These are phyloP conservation scores for Fraxinus albicans DNA, from an alignment of 305 asterid species.

Conservation along the genomic window DNA sequence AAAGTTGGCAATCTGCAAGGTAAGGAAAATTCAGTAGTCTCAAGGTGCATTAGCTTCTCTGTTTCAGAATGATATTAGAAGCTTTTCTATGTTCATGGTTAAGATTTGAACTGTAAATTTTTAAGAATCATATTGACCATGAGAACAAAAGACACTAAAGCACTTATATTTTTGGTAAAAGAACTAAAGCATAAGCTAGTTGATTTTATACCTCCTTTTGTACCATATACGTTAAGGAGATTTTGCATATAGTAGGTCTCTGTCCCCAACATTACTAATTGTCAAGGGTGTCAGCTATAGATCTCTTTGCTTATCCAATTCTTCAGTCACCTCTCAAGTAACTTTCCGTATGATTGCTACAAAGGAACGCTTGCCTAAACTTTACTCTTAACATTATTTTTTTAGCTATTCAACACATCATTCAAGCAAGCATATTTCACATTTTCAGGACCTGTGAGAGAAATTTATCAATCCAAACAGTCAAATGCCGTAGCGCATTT, in stretches of 20 bases:
- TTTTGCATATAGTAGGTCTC: not conserved
- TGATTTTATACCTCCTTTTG: not conserved
- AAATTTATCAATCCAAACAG: not conserved
- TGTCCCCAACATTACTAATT: not conserved
- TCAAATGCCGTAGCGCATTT: constrained; percentile 5
- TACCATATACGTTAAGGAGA: not conserved
- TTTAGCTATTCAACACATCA: not conserved
- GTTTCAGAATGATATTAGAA: not conserved
- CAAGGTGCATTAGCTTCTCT: not conserved
- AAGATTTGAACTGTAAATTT: not conserved
- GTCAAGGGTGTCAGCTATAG: not conserved
- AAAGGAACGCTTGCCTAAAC: not conserved
- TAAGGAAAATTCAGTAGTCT: not conserved
- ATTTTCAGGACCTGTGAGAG: not conserved
- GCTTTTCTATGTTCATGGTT: not conserved
- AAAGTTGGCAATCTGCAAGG: constrained; percentile 84
- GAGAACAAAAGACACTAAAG: not conserved
- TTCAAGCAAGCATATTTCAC: not conserved
- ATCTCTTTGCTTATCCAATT: not conserved
- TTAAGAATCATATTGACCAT: not conserved
- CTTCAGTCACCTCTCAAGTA: not conserved
- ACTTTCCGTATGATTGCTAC: not conserved
- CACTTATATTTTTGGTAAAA: not conserved
- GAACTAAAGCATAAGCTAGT: not conserved
- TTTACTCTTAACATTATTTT: not conserved